Percentiles rank a stretch among this genome's conserved stretches.
phyloP scores from a whole-genome alignment of 176 grass and related monocot species.

The Triticum aestivum region IWGSC_CS_RefSeq_v2.1 NC_057808.1:381741065-381741564 shows the following conservation, averaged over 20 bases:
- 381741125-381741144: conserved; percentile 58
- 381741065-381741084: no score
- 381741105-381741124: conserved; percentile 42
- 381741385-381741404: neutral
- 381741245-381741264: conserved; percentile 4
- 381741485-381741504: neutral
- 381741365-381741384: neutral
- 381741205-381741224: conserved; percentile 46
- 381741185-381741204: conserved; percentile 52
- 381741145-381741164: conserved; percentile 62
- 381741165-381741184: conserved; percentile 68
- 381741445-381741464: neutral
- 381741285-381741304: neutral
- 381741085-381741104: no score
- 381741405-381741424: neutral
- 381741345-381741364: neutral
- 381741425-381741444: neutral
- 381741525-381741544: neutral
- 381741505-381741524: neutral
- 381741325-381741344: neutral
- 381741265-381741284: neutral
- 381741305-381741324: neutral
- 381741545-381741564: neutral
- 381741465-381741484: neutral
- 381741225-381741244: conserved; percentile 2